Conservation (phyloP, 2,329 filamentous ascomycete species). For the Talaromyces amestolkiae region DNA sequence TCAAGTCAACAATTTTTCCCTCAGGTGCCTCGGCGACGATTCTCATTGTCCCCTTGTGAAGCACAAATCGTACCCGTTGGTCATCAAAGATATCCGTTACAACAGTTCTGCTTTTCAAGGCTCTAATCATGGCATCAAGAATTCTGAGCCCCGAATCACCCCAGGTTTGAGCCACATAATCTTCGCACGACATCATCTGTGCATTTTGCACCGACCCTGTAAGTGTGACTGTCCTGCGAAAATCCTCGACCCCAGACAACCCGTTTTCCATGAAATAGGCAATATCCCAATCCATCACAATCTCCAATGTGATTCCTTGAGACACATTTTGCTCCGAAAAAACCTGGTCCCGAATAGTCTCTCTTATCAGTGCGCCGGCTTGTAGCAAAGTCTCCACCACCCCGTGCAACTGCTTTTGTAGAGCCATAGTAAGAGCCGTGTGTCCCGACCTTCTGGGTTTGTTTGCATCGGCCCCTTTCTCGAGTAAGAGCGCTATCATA, state of each 20-base stretch:
- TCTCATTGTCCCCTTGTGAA: not conserved
- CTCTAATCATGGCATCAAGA: not conserved
- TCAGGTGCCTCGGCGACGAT: not conserved
- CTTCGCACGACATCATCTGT: constrained; percentile 3
- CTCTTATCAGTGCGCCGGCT: not conserved
- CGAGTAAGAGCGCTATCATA: not conserved
- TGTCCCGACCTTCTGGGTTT: not conserved
- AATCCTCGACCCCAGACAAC: not conserved
- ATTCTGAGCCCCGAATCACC: not conserved
- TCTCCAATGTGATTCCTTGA: not conserved
- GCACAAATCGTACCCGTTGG: no score
- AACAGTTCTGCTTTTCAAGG: not conserved
- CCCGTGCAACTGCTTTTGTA: not conserved
- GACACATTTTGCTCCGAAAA: not conserved
- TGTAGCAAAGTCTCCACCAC: not conserved
- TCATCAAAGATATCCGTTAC: not conserved
- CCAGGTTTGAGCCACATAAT: constrained; percentile 2
- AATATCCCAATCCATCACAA: not conserved
- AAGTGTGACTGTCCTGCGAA: not conserved
- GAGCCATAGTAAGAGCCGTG: not conserved
- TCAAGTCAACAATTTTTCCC: not conserved
- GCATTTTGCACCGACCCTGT: not conserved
- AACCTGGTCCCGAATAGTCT: not conserved
- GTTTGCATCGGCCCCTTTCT: not conserved
- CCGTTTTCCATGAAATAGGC: not conserved